A percentile compares a stretch with the other conserved stretches of the same genome.
phyloP scores from a whole-genome alignment of 768 basidiomycete genomes.

The Phaffia tasmanica region DNA sequence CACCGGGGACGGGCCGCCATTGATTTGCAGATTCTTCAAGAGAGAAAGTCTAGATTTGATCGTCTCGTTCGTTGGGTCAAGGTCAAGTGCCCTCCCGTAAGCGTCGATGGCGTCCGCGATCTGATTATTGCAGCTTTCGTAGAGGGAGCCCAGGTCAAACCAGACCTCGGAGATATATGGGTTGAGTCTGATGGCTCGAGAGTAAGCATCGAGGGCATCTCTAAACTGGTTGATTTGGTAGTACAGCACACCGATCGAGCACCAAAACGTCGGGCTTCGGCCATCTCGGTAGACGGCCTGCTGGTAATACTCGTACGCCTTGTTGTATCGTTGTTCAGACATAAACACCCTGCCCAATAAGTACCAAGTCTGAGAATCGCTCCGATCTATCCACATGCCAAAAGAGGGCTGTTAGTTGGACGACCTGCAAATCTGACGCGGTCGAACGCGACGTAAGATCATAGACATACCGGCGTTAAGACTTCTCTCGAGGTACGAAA shows the following conservation, averaged over 20 bases:
- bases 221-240: constrained; percentile 99
- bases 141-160: constrained; percentile 94
- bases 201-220: constrained; percentile 96
- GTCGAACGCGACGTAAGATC: not conserved
- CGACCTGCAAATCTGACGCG: not conserved
- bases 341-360: constrained; percentile 95
- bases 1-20: constrained; percentile 61
- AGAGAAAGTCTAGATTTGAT: constrained; percentile 72
- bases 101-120: constrained; percentile 98
- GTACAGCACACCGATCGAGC: constrained; percentile 95
- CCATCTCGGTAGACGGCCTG: constrained; percentile 98
- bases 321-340: constrained; percentile 97
- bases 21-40: constrained; percentile 63
- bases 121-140: constrained; percentile 98
- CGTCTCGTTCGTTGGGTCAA: constrained; percentile 72
- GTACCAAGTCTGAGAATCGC: constrained; percentile 98
- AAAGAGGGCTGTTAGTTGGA: not conserved
- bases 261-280: constrained; percentile 98
- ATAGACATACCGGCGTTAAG: constrained; percentile 72
- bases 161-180: constrained; percentile 91
- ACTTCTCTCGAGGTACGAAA: constrained; percentile 83
- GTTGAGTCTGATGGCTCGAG: constrained; percentile 95
- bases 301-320: constrained; percentile 98
- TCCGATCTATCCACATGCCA: constrained; percentile 52
- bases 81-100: constrained; percentile 85